These are phyloP conservation scores for Xylariaceae sp. DNA, from an alignment of 2,329 filamentous ascomycete genomes.

Conservation along the genomic window DNA sequence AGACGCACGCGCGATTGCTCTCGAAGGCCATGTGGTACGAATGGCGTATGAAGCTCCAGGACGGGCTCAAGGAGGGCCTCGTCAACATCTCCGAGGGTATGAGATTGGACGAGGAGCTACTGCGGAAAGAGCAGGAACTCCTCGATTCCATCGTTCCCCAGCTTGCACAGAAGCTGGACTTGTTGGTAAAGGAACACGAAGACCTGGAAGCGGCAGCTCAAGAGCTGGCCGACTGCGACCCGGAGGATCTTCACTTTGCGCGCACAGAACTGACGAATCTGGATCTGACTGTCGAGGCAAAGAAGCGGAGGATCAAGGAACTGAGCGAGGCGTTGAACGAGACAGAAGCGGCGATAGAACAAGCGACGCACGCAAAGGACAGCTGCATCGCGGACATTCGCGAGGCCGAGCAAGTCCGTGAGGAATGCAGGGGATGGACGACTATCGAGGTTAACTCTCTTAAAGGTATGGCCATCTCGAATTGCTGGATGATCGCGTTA, in stretches of 20 bases:
- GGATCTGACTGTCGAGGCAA: constrained; percentile 64
- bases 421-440: constrained; percentile 87
- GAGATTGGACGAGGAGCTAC: constrained; percentile 61
- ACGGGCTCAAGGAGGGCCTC: constrained; percentile 76
- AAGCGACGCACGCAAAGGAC: constrained; percentile 60
- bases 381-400: constrained; percentile 68
- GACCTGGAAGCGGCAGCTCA: constrained; percentile 65
- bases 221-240: constrained; percentile 74
- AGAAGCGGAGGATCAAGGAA: constrained; percentile 60
- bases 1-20: constrained; percentile 79
- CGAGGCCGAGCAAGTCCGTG: constrained; percentile 74
- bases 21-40: constrained; percentile 98
- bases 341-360: constrained; percentile 59
- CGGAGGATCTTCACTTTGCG: constrained; percentile 68
- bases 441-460: constrained; percentile 71
- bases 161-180: constrained; percentile 54
- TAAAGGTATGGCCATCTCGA: constrained; percentile 54
- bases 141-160: constrained; percentile 63
- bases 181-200: constrained; percentile 58
- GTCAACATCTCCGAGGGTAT: constrained; percentile 71
- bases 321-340: constrained; percentile 62
- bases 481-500: not conserved
- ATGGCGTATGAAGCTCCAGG: constrained; percentile 85
- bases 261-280: constrained; percentile 61
- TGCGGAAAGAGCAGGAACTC: constrained; percentile 63